Evolutionary conservation across 2,329 filamentous ascomycete species (phyloP).

Genomic region (Pseudogymnoascus sp.): DNA sequence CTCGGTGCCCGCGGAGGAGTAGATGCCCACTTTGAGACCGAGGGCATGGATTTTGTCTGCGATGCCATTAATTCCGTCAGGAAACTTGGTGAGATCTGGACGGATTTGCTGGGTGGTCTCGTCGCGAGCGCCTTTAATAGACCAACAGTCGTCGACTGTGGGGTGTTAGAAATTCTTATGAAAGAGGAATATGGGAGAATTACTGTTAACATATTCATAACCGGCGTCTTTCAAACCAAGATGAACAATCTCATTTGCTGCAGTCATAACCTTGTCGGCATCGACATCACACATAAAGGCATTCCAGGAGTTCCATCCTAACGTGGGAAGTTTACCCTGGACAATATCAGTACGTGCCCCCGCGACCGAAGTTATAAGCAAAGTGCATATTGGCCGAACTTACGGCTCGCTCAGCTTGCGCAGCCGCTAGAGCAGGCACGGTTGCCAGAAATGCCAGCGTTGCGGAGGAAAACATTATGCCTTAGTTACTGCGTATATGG

Average conservation of each 20-base stretch:
- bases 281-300: constrained; percentile 42
- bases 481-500: background rate
- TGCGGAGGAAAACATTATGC: background rate
- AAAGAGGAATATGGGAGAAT: background rate
- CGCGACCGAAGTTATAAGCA: too few relatives aligned
- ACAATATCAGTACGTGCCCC: background rate
- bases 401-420: background rate
- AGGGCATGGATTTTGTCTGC: constrained; percentile 46
- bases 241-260: constrained; percentile 38
- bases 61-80: constrained; percentile 46
- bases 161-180: constrained; percentile 1
- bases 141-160: constrained; percentile 53
- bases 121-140: constrained; percentile 35
- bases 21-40: constrained; percentile 56
- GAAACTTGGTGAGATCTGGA: constrained; percentile 44
- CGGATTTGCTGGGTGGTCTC: constrained; percentile 36
- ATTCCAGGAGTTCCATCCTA: constrained; percentile 46
- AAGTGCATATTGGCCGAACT: background rate
- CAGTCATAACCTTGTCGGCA: constrained; percentile 37
- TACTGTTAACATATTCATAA: constrained; percentile 47
- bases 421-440: background rate
- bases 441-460: background rate
- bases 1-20: constrained; percentile 43
- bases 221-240: constrained; percentile 42
- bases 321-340: constrained; percentile 20